phyloP scores from a whole-genome alignment of 192 early-diverging fungal genomes.

The Linderina pennispora region DNA sequence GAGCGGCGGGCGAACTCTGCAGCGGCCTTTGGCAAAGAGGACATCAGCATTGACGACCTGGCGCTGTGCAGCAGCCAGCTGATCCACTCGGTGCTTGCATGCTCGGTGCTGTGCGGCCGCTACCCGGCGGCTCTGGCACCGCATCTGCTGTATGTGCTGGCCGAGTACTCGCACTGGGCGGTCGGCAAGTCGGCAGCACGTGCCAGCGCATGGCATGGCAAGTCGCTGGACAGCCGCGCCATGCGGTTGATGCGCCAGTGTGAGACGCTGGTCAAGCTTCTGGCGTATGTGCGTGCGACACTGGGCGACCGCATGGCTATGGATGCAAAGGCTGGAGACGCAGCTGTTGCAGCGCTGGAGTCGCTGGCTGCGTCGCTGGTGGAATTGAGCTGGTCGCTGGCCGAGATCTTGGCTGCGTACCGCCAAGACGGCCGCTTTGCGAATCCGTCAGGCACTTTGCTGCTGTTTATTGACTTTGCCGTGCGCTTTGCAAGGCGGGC shows the following conservation, averaged over 20 bases:
- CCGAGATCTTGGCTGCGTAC: slow-evolving; percentile 24
- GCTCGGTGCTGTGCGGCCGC: slow-evolving; percentile 23
- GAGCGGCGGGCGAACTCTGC: slow-evolving; percentile 33
- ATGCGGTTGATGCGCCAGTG: slow-evolving; percentile 28
- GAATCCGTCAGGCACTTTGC: slow-evolving; percentile 16
- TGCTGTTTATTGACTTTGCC: slow-evolving; percentile 27
- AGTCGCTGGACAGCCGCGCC: slow-evolving; percentile 27
- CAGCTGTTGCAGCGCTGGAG: slow-evolving; percentile 6
- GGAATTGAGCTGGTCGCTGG: slow-evolving; percentile 33
- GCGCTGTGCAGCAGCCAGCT: slow-evolving; percentile 22
- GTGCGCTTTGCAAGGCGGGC: slow-evolving; percentile 27
- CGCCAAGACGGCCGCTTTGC: slow-evolving; percentile 11
- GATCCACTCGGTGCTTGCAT: slow-evolving; percentile 17
- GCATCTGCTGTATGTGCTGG: slow-evolving; percentile 26
- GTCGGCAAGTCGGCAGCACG: slow-evolving; percentile 8
- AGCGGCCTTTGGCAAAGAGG: slow-evolving; percentile 24
- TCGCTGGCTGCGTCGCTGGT: slow-evolving; percentile 32
- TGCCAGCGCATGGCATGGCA: slow-evolving; percentile 1
- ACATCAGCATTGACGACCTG: slow-evolving; percentile 16
- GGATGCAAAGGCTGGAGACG: too few relatives aligned
- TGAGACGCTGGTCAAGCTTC: slow-evolving; percentile 26
- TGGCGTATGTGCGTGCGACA: slow-evolving; percentile 15
- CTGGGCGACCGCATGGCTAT: slow-evolving; percentile 2
- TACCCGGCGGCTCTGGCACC: slow-evolving; percentile 16
- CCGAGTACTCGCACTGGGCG: slow-evolving; percentile 26